phyloP scores from a whole-genome alignment of 805 yeast species.

The Isabelozyma rhagii region DNA sequence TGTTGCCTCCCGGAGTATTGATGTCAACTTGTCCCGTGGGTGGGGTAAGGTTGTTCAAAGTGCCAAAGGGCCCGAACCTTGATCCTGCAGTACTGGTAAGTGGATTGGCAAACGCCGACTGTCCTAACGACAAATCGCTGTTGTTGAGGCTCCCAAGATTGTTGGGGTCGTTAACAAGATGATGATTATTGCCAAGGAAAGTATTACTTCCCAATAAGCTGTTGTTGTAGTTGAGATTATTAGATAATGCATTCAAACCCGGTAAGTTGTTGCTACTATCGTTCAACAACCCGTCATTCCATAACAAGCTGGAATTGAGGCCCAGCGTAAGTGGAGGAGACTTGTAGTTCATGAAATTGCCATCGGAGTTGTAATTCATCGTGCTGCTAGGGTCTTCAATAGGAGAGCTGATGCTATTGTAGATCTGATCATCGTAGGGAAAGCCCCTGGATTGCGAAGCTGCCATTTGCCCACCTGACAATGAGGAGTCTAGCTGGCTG shows the following conservation, averaged over 20 bases:
- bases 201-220: not conserved
- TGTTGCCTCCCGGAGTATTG: not conserved
- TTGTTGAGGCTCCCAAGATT: not conserved
- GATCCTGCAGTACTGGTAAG: not conserved
- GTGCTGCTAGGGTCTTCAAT: not conserved
- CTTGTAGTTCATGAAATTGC: not conserved
- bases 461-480: not conserved
- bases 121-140: not conserved
- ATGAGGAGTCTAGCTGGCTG: not conserved
- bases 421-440: slow-evolving; percentile 17
- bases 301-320: not conserved
- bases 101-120: not conserved
- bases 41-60: not conserved
- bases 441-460: slow-evolving; percentile 9
- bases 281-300: not conserved
- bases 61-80: not conserved
- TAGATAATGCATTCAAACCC: not conserved
- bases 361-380: not conserved
- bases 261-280: not conserved
- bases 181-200: not conserved
- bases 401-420: slow-evolving; percentile 1
- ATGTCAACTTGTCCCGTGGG: not conserved
- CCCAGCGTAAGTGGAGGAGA: not conserved
- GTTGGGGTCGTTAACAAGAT: not conserved
- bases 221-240: not conserved